These are phyloP conservation scores for Aspergillus nomiae DNA, from an alignment of 2,329 filamentous ascomycete species.

Conservation along the genomic window DNA sequence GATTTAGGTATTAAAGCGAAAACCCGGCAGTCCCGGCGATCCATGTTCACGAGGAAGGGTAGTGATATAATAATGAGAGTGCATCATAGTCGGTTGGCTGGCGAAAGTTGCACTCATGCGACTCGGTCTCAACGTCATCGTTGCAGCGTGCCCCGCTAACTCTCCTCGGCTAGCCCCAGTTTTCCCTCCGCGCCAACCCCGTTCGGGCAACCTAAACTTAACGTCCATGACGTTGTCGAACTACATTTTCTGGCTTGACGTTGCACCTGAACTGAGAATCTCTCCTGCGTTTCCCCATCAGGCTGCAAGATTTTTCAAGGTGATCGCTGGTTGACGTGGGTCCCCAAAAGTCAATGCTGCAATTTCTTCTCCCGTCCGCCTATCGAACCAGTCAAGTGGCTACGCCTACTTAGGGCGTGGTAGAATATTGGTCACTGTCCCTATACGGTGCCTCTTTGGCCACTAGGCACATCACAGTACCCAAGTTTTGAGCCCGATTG, in stretches of 20 bases:
- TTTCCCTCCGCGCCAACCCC: slow-evolving; percentile 19
- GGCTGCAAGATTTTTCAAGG: neutral
- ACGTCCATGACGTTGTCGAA: slow-evolving; percentile 36
- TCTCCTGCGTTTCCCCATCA: neutral
- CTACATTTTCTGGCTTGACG: slow-evolving; percentile 19
- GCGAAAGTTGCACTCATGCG: slow-evolving; percentile 4
- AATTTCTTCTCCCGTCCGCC: slow-evolving; percentile 1
- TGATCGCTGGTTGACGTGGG: neutral
- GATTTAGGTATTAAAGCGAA: slow-evolving; percentile 20
- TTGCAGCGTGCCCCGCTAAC: slow-evolving; percentile 27
- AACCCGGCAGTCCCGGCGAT: slow-evolving; percentile 25
- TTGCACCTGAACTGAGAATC: slow-evolving; percentile 27
- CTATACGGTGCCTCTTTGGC: neutral
- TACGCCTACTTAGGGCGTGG: neutral
- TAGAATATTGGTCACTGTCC: neutral
- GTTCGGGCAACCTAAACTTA: slow-evolving; percentile 16
- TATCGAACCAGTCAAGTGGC: neutral
- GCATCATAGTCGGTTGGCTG: slow-evolving; percentile 17
- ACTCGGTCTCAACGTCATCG: slow-evolving; percentile 37
- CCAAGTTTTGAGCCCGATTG: neutral
- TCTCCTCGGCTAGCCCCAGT: slow-evolving; percentile 24
- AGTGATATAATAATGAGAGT: slow-evolving; percentile 31
- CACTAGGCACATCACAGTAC: neutral
- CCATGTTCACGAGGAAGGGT: slow-evolving; percentile 9
- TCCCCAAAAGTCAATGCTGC: slow-evolving; percentile 16